Evolutionary conservation across 1,139 yeast species (phyloP).

Genomic region (Taphrina flavorubra): DNA sequence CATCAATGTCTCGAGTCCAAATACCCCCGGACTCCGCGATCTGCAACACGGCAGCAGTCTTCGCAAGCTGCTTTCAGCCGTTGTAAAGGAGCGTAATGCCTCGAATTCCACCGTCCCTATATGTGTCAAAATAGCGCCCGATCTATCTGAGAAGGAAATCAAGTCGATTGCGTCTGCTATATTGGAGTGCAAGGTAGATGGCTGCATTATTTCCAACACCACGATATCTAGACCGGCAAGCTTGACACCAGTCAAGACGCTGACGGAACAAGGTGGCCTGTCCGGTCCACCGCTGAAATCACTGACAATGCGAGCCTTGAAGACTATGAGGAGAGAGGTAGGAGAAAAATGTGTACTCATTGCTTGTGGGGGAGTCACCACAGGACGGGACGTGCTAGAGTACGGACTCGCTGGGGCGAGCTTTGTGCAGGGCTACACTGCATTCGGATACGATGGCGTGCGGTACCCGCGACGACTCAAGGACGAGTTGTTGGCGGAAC

Average conservation of each 20-base stretch:
- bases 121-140: constrained; percentile 92
- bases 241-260: constrained; percentile 54
- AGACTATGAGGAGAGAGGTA: constrained; percentile 67
- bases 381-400: constrained; percentile 85
- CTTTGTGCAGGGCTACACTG: constrained; percentile 81
- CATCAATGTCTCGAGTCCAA: constrained; percentile 93
- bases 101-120: constrained; percentile 58
- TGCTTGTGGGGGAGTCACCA: constrained; percentile 93
- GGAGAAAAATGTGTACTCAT: constrained; percentile 59
- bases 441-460: constrained; percentile 92
- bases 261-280: constrained; percentile 77
- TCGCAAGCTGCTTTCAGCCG: constrained; percentile 64
- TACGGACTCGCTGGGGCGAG: constrained; percentile 94
- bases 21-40: constrained; percentile 91
- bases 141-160: constrained; percentile 79
- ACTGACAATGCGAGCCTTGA: constrained; percentile 71
- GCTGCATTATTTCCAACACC: constrained; percentile 90
- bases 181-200: constrained; percentile 77
- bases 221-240: constrained; percentile 67
- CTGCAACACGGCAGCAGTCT: constrained; percentile 79
- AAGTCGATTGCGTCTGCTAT: constrained; percentile 84
- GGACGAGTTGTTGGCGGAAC: constrained; percentile 70
- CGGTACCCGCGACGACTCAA: constrained; percentile 80
- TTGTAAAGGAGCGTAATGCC: constrained; percentile 53
- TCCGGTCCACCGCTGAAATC: constrained; percentile 94